Conservation (phyloP, 495 filamentous ascomycete species). For the Tuber aestivum region DNA sequence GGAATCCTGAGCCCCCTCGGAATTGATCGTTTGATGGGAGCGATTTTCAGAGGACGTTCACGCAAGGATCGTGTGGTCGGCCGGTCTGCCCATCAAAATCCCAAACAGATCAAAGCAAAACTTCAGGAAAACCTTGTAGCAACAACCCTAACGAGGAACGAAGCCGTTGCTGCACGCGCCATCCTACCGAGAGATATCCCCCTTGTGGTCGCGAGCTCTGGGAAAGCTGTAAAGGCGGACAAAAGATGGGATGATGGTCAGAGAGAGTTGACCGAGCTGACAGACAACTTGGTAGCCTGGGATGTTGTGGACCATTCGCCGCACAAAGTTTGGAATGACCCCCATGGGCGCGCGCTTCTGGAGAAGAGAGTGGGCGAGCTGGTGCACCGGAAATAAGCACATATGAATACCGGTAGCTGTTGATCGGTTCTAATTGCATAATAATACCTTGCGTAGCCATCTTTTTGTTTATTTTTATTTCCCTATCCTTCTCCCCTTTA, state of each 20-base stretch:
- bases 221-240: conserved; percentile 52
- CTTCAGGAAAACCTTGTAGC: conserved; percentile 90
- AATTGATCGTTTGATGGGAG: conserved; percentile 67
- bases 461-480: neutral
- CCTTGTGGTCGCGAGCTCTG: conserved; percentile 76
- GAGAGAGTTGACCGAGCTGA: conserved; percentile 72
- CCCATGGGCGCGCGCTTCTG: conserved; percentile 61
- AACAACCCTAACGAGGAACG: conserved; percentile 69
- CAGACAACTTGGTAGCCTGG: conserved; percentile 70
- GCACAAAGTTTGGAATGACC: conserved; percentile 75
- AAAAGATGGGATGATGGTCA: conserved; percentile 72
- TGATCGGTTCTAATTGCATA: neutral
- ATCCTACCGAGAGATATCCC: conserved; percentile 69
- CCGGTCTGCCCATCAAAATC: conserved; percentile 65
- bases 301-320: conserved; percentile 78
- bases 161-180: conserved; percentile 65
- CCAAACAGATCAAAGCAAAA: conserved; percentile 77
- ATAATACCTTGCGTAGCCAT: neutral
- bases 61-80: conserved; percentile 83
- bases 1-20: conserved; percentile 82
- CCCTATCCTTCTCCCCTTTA: neutral
- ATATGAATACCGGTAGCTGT: neutral
- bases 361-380: conserved; percentile 62
- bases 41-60: conserved; percentile 68
- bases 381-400: conserved; percentile 43